These are phyloP conservation scores for Macrophomina tecta DNA, from an alignment of 2,329 filamentous ascomycete genomes.

Conservation along the genomic window DNA sequence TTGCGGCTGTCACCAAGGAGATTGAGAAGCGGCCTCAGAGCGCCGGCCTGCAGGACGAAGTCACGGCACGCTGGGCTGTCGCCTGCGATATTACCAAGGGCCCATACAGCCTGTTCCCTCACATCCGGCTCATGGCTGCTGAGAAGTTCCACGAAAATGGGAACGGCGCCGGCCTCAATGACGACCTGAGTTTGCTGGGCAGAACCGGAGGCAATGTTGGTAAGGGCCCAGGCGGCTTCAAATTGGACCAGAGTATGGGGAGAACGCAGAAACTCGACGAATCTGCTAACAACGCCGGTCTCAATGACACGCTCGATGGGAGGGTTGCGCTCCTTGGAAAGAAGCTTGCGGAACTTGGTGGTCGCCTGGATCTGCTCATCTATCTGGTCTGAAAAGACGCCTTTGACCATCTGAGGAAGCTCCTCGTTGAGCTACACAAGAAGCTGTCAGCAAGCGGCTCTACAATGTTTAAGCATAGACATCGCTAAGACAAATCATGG, in stretches of 20 bases:
- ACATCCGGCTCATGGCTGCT: constrained; percentile 97
- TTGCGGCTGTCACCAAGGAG: constrained; percentile 97
- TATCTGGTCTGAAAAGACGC: constrained; percentile 98
- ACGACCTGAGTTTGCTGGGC: constrained; percentile 98
- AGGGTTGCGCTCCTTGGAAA: constrained; percentile 98
- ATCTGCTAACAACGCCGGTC: constrained; percentile 95
- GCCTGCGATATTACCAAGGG: constrained; percentile 96
- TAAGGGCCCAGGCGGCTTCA: constrained; percentile 97
- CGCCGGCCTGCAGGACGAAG: constrained; percentile 90
- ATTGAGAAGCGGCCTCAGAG: constrained; percentile 85
- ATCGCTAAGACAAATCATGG: constrained; percentile 20
- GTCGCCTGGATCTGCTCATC: constrained; percentile 96
- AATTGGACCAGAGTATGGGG: constrained; percentile 98
- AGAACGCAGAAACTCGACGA: constrained; percentile 97
- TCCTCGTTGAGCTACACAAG: constrained; percentile 84
- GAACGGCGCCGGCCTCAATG: constrained; percentile 96
- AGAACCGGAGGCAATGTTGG: constrained; percentile 98
- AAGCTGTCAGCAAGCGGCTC: background rate
- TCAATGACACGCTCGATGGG: constrained; percentile 99
- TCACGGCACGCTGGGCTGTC: constrained; percentile 97
- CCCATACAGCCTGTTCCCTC: constrained; percentile 97
- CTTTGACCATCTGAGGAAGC: constrained; percentile 95
- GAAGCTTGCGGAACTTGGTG: constrained; percentile 96
- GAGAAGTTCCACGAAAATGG: constrained; percentile 96
- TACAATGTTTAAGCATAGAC: constrained; percentile 3